Base-by-base conservation (phyloP, 2,329 filamentous ascomycete species). In the Penicillium thymicola region DNA sequence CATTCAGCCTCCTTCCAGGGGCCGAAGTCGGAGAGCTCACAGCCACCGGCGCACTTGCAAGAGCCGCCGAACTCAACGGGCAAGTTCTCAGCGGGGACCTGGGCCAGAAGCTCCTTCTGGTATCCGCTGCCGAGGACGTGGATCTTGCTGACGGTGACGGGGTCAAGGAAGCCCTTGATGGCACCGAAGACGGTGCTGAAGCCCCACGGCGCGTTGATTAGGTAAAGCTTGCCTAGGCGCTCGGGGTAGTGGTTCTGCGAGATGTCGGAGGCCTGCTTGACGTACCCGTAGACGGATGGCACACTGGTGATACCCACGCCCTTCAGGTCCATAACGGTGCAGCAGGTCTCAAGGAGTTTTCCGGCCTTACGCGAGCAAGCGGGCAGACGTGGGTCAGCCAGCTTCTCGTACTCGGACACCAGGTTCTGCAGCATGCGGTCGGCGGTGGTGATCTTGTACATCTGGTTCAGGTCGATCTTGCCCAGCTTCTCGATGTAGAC, bases 231-330 rank as follows among this genome's bases (percentile, higher is more conserved):
- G 70, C 94, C 94, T 58, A 99, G 83, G 58, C 94, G 90, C 83
- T 99, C 94, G 8, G 94, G 94, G 80, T 99, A 99, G 85, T 97
- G 96, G 84, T 97, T 96, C 79, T 97, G 94, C 63, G 90, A 96
- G 78, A 99, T 90, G 74, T 81, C 87, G 34, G 91, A 94, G 44
- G 91, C 92, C 73, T 89, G 85, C 69, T 85, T 85, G 66, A 99
- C 85, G 80, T 97, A 97, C 53, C 85, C 83, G 81, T 95, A 96
- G 57, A 97, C 93, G 59, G 89, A 88, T 60, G 86, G 83, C 42
- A 90, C 87, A 77, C 89, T 94, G 73, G 82, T 83, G 67, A 97
- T 79, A 57, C 90, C 90, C 25, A 99, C 92, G 60, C 92, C 92
- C 81, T 96, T 96, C 75, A 97, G 84, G 77, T 99, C 94, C 88